Conservation (phyloP, 768 basidiomycete genomes). For the Pisolithus tinctorius region DNA sequence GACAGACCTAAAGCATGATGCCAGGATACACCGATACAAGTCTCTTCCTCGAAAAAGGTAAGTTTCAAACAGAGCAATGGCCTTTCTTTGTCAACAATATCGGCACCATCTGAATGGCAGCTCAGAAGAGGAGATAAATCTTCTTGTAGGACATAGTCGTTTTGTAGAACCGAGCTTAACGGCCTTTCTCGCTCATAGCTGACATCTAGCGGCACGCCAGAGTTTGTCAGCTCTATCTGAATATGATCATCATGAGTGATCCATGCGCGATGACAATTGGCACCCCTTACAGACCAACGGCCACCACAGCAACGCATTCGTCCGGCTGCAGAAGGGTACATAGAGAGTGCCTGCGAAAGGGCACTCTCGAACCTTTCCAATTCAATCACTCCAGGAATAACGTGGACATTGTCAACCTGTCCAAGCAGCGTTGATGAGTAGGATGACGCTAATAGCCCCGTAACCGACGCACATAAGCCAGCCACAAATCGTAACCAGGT, state of each 20-base stretch:
- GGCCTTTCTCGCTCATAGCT: background rate
- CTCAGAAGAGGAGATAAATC: constrained; percentile 1
- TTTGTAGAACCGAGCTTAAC: background rate
- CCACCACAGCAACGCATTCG: background rate
- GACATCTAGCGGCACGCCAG: background rate
- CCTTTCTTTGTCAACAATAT: background rate
- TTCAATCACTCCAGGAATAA: background rate
- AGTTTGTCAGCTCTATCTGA: background rate
- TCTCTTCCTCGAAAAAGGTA: constrained; percentile 8
- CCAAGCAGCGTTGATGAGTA: background rate
- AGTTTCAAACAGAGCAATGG: constrained; percentile 13
- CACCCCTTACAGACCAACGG: background rate
- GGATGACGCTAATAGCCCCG: background rate
- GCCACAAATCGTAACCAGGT: background rate
- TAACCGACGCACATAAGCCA: background rate
- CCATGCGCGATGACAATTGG: background rate
- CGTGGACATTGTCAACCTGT: constrained; percentile 6
- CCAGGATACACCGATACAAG: constrained; percentile 21
- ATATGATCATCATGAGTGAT: background rate
- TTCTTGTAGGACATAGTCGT: constrained; percentile 6
- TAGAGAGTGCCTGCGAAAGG: constrained; percentile 4
- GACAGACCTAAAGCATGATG: constrained; percentile 19
- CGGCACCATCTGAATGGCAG: background rate
- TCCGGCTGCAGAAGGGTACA: constrained; percentile 7
- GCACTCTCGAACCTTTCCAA: constrained; percentile 2